These are phyloP conservation scores for Nepenthes mirabilis DNA, from an alignment of 148 eudicot genomes.

Conservation along the genomic window DNA sequence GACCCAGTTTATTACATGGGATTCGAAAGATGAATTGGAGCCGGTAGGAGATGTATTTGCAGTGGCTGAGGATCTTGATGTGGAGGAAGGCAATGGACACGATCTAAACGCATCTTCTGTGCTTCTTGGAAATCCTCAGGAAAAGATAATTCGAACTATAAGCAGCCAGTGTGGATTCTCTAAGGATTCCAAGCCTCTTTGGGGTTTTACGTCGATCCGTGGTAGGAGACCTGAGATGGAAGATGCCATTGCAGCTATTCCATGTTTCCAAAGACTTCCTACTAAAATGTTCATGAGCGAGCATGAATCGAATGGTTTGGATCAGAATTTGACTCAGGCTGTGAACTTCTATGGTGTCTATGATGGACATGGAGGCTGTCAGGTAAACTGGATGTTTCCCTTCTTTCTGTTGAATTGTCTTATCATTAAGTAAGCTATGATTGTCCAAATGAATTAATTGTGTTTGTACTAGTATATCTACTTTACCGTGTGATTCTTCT, in stretches of 20 bases:
- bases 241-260: constrained; percentile 41
- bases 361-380: constrained; percentile 74
- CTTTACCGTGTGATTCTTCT: constrained; percentile 1
- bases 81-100: constrained; percentile 16
- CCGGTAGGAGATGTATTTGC: constrained; percentile 21
- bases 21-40: constrained; percentile 14
- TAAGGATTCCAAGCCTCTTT: constrained; percentile 41
- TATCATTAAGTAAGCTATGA: not conserved
- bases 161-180: constrained; percentile 27
- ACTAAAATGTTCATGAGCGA: constrained; percentile 38
- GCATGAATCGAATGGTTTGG: constrained; percentile 25
- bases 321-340: constrained; percentile 37
- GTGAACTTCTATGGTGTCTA: constrained; percentile 63
- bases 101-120: constrained; percentile 22
- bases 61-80: constrained; percentile 16
- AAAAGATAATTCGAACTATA: constrained; percentile 20
- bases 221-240: constrained; percentile 68
- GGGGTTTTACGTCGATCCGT: constrained; percentile 45
- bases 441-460: not conserved
- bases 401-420: not conserved
- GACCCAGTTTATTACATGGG: constrained; percentile 31
- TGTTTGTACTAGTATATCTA: not conserved
- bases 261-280: constrained; percentile 46
- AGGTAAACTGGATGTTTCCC: constrained; percentile 20
- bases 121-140: constrained; percentile 18